Percentiles rank a stretch among this genome's conserved stretches.
Evolutionary conservation across 164 flowering plant species (phyloP).

Genomic region (Santalum album): DNA sequence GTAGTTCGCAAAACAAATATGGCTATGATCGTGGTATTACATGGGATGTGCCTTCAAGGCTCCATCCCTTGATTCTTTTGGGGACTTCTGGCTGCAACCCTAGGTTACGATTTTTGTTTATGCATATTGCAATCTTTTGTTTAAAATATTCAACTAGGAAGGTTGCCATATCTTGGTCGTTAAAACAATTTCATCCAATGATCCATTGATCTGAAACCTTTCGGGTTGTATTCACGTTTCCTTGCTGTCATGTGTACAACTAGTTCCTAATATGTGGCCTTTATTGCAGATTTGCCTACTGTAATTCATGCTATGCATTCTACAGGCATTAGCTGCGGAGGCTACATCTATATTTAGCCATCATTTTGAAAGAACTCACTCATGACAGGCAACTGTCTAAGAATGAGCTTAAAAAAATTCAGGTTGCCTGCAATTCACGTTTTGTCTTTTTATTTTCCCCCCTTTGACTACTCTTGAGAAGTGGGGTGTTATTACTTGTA

Average conservation of each 20-base stretch:
- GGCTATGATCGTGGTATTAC: constrained; percentile 88
- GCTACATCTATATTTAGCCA: constrained; percentile 85
- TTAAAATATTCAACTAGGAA: too few species aligned
- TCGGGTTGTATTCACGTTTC: neutral
- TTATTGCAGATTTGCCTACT: constrained; percentile 43
- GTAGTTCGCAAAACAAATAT: constrained; percentile 99
- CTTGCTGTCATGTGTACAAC: neutral
- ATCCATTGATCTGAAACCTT: neutral
- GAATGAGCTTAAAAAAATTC: constrained; percentile 89
- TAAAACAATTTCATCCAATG: too few species aligned
- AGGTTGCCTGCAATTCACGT: constrained; percentile 30
- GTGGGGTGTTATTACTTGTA: constrained; percentile 99
- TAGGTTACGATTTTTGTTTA: neutral
- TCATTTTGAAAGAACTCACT: constrained; percentile 92
- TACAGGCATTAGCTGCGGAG: constrained; percentile 95
- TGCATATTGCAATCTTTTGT: too few species aligned
- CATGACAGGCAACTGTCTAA: constrained; percentile 96
- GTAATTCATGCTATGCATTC: constrained; percentile 4
- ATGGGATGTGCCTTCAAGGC: constrained; percentile 51
- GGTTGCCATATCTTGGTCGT: too few species aligned
- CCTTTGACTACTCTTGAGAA: constrained; percentile 88
- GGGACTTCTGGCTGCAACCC: neutral
- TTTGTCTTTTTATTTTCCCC: too few species aligned
- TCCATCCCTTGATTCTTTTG: neutral
- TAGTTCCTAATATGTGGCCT: too few species aligned